Evolutionary conservation across 805 yeast genomes (phyloP).

Genomic region (Lachancea dasiensis): DNA sequence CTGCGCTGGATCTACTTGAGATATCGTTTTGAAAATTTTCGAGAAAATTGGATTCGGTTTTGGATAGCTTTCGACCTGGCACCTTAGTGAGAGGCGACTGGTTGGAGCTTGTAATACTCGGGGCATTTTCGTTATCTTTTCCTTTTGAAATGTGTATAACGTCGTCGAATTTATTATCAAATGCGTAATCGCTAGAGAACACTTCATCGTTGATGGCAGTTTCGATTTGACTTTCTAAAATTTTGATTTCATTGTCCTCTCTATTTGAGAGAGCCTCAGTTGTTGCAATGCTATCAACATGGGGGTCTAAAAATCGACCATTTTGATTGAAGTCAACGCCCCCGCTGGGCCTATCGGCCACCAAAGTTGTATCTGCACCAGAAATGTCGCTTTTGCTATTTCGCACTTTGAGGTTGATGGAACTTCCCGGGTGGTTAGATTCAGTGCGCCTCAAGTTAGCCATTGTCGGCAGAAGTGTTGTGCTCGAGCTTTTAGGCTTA

Average conservation of each 20-base stretch:
- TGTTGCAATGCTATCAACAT: no score
- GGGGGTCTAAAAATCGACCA: constrained; percentile 1
- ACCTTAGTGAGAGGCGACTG: constrained; percentile 16
- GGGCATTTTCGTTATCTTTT: constrained; percentile 1
- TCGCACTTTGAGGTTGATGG: constrained; percentile 5
- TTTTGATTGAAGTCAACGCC: constrained; percentile 1
- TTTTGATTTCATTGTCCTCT: neutral
- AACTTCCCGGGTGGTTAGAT: neutral
- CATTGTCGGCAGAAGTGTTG: constrained; percentile 7
- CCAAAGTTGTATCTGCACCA: neutral
- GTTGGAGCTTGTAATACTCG: constrained; percentile 14
- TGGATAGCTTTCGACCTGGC: constrained; percentile 3
- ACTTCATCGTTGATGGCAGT: constrained; percentile 16
- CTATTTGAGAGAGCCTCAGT: neutral
- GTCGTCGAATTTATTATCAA: constrained; percentile 15
- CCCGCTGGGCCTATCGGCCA: neutral
- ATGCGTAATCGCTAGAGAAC: constrained; percentile 11
- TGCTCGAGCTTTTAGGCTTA: constrained; percentile 15
- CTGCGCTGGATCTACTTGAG: neutral
- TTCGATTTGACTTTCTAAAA: constrained; percentile 7
- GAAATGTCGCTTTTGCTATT: neutral
- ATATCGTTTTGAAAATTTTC: constrained; percentile 9
- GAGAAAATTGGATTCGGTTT: constrained; percentile 7
- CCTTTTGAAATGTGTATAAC: constrained; percentile 1
- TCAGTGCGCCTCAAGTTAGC: neutral